Conservation (phyloP, 495 filamentous ascomycete genomes). For the Neurospora sp. region DNA sequence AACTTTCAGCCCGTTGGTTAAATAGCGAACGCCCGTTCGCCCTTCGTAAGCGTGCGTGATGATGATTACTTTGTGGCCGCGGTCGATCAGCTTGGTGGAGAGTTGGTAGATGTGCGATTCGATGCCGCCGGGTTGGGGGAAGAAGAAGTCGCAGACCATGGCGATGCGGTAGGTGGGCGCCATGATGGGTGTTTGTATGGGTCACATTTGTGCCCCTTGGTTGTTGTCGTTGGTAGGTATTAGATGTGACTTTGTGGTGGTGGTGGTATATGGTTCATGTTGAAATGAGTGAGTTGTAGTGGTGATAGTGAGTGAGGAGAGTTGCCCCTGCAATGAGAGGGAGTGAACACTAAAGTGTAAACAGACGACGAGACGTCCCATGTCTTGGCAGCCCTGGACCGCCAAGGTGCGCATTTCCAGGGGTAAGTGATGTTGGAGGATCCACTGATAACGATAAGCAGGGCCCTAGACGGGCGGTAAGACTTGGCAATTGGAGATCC, state of each 20-base stretch:
- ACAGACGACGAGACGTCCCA: not conserved
- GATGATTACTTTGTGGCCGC: slow-evolving; percentile 95
- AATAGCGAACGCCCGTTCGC: slow-evolving; percentile 86
- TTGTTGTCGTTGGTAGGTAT: not conserved
- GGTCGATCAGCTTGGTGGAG: slow-evolving; percentile 89
- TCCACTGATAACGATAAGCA: slow-evolving; percentile 18
- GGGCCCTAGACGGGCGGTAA: slow-evolving; percentile 10
- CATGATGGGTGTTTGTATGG: slow-evolving; percentile 28
- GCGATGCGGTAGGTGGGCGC: slow-evolving; percentile 51
- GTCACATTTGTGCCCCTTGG: not conserved
- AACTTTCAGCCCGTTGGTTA: slow-evolving; percentile 96
- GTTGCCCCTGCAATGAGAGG: not conserved
- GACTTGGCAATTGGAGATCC: slow-evolving; percentile 5
- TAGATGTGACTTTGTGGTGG: not conserved
- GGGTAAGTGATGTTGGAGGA: not conserved
- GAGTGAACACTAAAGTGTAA: not conserved
- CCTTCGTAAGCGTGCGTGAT: slow-evolving; percentile 95
- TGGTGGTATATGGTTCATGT: not conserved
- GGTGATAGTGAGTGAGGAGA: not conserved
- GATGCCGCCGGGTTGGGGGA: slow-evolving; percentile 88
- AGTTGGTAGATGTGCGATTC: slow-evolving; percentile 99
- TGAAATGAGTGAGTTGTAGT: not conserved
- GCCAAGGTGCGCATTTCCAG: not conserved
- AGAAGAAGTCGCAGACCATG: slow-evolving; percentile 99
- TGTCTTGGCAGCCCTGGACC: not conserved